Evolutionary conservation across 2,329 filamentous ascomycete species (phyloP), one percentile per base, ranked within the genome.

Genomic region (Fusarium phyllophilum): DNA sequence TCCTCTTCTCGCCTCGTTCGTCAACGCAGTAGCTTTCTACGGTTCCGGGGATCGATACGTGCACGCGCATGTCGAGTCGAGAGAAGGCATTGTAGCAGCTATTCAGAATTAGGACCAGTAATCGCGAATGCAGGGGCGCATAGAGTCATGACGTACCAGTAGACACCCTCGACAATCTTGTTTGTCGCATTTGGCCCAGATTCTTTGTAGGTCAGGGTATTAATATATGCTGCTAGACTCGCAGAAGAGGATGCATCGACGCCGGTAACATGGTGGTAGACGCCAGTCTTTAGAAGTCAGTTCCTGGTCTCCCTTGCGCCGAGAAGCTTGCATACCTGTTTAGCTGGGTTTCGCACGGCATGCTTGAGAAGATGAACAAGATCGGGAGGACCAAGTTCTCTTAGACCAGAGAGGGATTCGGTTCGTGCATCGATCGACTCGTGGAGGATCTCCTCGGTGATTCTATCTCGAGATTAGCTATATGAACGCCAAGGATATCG

Each of bases 51-150:
- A 99, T 98, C 74, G 95, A 96, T 68, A 99, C 96, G 80, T 98
- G 95, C 18, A 99, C 96, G 70, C 96, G 94, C 96, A 99, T 99
- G 80, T 99, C 96, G 60, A 98, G 89, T 74, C 97, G 91, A 10
- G 96, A 98, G 83, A 99, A 98, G 75, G 96, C 96, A 94, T 99
- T 99, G 88, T 99, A 99, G 84, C 96, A 99, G 85, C 87, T 89
- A 66, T 14, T 13, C 18, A 24, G 8, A 20, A 57, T 78, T 48
- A 74, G 75, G 29, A 10, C 7, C 22, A 13, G 17, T 22, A 15
- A 29, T 22, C 74, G 56, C 24, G 12, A 34, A 24, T 51, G 88
- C 90, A 18, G 13, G 17, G 17, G 22, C 12, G 24, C 34, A 39
- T 17, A 44, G 45, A 24, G 42, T 56, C 48, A 34, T 29, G 56